These are phyloP conservation scores for Osmanthus fragrans DNA, from an alignment of 257 asterid species.

Conservation along the genomic window DNA sequence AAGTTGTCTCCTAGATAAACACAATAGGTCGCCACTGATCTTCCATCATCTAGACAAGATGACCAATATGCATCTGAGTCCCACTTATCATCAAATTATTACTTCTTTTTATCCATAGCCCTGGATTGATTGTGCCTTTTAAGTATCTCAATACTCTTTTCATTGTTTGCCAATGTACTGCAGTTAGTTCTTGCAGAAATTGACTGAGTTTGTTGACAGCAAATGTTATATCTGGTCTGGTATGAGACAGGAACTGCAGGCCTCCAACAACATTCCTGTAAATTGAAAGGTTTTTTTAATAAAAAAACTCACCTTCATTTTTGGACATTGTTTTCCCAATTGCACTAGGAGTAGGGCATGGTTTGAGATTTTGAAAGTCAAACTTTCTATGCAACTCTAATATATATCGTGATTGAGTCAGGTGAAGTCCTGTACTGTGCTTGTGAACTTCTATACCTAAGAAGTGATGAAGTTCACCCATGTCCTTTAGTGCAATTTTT, in stretches of 20 bases:
- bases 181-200: background rate
- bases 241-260: background rate
- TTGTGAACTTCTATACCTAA: background rate
- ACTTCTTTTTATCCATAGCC: background rate
- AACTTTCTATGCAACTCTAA: background rate
- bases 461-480: background rate
- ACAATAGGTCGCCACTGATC: background rate
- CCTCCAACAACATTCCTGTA: background rate
- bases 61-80: background rate
- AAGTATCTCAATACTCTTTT: background rate
- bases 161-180: background rate
- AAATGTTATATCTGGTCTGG: background rate
- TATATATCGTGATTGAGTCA: background rate
- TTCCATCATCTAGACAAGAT: background rate
- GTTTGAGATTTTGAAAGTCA: too few species aligned
- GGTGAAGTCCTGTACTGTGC: background rate
- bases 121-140: background rate
- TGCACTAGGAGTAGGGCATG: background rate
- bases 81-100: background rate
- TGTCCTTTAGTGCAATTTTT: background rate
- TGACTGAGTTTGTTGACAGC: background rate
- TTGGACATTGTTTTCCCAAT: background rate
- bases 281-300: background rate
- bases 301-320: background rate
- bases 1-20: background rate